Evolutionary conservation across 495 filamentous ascomycete species (phyloP), one percentile per base, ranked within the genome.

Genomic region (Friedmanniomyces simplex): DNA sequence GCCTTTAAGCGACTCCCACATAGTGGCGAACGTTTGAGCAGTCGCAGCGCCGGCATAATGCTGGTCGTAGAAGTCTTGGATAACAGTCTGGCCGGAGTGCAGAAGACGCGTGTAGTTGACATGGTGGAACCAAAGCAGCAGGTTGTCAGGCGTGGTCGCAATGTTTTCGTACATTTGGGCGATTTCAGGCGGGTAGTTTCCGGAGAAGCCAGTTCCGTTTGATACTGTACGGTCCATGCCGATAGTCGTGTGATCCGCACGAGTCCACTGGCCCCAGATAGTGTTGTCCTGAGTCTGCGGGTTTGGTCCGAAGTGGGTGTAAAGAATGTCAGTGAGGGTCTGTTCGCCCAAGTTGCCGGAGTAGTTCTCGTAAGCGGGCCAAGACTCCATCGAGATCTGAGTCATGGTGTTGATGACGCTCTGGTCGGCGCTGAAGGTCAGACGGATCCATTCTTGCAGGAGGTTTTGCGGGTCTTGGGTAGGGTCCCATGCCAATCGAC

Each of bases 81-180:
- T 87, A 1, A 88, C 82, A 0, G 82, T 84, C 67, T 84, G 80
- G 8, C 82, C 82, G 6, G 74, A 81, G 42, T 84, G 72, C 14
- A 88, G 77, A 18, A 65, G 68, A 41, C 85, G 78, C 0, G 82
- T 87, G 61, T 85, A 88, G 20, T 75, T 73, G 0, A 88, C 83
- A 65, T 88, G 85, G 64, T 88, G 85, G 71, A 88, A 88, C 85
- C 84, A 88, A 6, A 88, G 70, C 0, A 87, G 65, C 6, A 88
- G 72, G 43, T 88, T 71, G 54, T 88, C 85, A 0, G 85, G 84
- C 1, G 85, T 87, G 0, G 79, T 82, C 5, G 78, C 75, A 39
- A 82, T 71, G 42, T 76, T 72, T 50, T 88, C 85, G 58, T 74
- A 87, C 66, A 68, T 67, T 0, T 63, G 56, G 0, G 78, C 77